Percentiles rank a stretch among this genome's conserved stretches.
These are phyloP conservation scores for Berberis thunbergii DNA, from an alignment of 164 flowering plant genomes.

Conservation along the genomic window DNA sequence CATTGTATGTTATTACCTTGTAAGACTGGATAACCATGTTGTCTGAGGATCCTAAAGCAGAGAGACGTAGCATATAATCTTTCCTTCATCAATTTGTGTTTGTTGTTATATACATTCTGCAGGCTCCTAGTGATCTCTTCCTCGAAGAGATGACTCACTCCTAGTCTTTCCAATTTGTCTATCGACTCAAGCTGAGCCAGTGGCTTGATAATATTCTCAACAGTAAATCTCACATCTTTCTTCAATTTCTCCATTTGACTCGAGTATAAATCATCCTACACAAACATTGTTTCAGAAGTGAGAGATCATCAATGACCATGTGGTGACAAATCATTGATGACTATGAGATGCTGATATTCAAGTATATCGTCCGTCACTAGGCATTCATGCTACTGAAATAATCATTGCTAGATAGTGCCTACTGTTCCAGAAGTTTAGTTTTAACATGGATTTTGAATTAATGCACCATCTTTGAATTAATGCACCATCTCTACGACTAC, in stretches of 20 bases:
- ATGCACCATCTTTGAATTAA: too few relatives aligned
- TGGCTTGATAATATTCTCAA: slow-evolving; percentile 4
- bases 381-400: too few relatives aligned
- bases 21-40: slow-evolving; percentile 4
- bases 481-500: too few relatives aligned
- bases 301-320: too few relatives aligned
- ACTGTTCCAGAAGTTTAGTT: too few relatives aligned
- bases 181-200: slow-evolving; percentile 6
- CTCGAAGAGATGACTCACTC: slow-evolving; percentile 1
- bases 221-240: slow-evolving; percentile 8
- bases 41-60: slow-evolving; percentile 5
- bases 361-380: too few relatives aligned
- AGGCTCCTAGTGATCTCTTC: slow-evolving; percentile 5
- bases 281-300: neutral
- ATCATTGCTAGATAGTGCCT: too few relatives aligned
- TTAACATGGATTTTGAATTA: too few relatives aligned
- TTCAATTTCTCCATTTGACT: slow-evolving; percentile 6
- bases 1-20: neutral
- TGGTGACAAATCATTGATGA: too few relatives aligned
- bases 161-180: slow-evolving; percentile 4
- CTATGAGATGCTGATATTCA: too few relatives aligned
- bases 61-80: slow-evolving; percentile 1
- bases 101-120: neutral
- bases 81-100: neutral
- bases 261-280: slow-evolving; percentile 3